phyloP scores from a whole-genome alignment of 140 eudicot genomes.

The Anethum foeniculum region DNA sequence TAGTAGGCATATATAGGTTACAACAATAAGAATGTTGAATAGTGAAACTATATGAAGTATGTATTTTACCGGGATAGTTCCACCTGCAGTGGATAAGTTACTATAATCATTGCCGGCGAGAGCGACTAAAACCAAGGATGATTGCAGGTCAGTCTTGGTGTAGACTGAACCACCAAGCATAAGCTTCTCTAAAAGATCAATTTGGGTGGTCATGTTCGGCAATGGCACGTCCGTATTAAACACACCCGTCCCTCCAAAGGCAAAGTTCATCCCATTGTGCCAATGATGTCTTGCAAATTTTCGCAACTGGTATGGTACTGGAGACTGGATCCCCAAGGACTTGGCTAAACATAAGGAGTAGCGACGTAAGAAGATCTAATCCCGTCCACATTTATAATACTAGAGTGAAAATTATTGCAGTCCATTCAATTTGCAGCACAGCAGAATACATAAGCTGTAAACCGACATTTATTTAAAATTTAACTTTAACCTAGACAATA shows the following conservation, averaged over 20 bases:
- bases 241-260: conserved; percentile 90
- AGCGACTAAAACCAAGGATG: conserved; percentile 57
- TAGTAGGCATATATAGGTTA: not conserved
- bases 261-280: conserved; percentile 63
- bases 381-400: not conserved
- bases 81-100: conserved; percentile 32
- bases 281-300: conserved; percentile 23
- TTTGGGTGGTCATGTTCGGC: conserved; percentile 87
- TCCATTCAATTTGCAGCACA: not conserved
- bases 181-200: conserved; percentile 44
- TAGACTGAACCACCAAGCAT: conserved; percentile 26
- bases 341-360: conserved; percentile 42
- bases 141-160: conserved; percentile 38
- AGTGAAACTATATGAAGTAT: not conserved
- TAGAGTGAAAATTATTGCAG: not conserved
- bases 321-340: conserved; percentile 60
- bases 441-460: not conserved
- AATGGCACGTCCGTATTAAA: conserved; percentile 46
- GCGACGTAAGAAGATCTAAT: not conserved
- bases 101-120: conserved; percentile 79
- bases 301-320: conserved; percentile 58
- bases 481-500: too few species aligned
- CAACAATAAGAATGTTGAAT: not conserved
- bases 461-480: too few species aligned
- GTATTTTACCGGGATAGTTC: conserved; percentile 38